Base-by-base conservation (phyloP, 169 alveolate species). In the Besnoitia besnoiti region DNA sequence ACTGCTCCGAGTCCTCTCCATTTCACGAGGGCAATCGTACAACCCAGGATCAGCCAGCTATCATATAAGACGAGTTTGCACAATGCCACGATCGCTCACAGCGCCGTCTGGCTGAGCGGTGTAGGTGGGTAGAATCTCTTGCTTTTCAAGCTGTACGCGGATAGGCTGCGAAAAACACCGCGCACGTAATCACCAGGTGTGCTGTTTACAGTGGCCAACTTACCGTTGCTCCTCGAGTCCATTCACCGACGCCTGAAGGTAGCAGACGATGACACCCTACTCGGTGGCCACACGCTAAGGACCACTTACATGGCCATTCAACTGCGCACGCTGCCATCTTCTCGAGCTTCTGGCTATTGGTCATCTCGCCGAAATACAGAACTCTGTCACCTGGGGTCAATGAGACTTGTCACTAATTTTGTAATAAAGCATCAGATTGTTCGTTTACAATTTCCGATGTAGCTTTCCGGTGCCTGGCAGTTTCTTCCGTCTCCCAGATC, bases 301-400 rank as follows among this genome's bases (percentile, higher is more conserved):
- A 8, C 46, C 49, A 40, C 91, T 37, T 35, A 87, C 91, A 87
- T 5, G 91, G 91, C 91, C 91, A 87, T 55, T 87, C 85, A 0
- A 87, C 73, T 24, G 47, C 30, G 85, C 91, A 87, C 47, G 4
- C 50, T 8, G 84, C 55, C 91, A 87, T 87, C 47, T 87, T 39
- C 39, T 42, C 75, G 30, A 42, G 47, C 85, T 87, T 87, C 67
- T 87, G 82, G 37, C 27, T n/a, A 35, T 87, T 73, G 39, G 44
- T 51, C 61, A 87, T n/a, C 19, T 27, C n/a, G 33, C 55, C 73
- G 40, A 87, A 87, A 61, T 27, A 12, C 42, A 46, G 27, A 24
- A 24, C 73, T 30, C 85, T 59, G 67, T 39, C 84, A 67, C 91
- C 91, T 87, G 39, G 73, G 24, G 59, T 40, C 19, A 8, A 46